A percentile compares a stretch with the other conserved stretches of the same genome.
Evolutionary conservation across 345 rosid genomes (phyloP).

Genomic region (Bruguiera sexangula): DNA sequence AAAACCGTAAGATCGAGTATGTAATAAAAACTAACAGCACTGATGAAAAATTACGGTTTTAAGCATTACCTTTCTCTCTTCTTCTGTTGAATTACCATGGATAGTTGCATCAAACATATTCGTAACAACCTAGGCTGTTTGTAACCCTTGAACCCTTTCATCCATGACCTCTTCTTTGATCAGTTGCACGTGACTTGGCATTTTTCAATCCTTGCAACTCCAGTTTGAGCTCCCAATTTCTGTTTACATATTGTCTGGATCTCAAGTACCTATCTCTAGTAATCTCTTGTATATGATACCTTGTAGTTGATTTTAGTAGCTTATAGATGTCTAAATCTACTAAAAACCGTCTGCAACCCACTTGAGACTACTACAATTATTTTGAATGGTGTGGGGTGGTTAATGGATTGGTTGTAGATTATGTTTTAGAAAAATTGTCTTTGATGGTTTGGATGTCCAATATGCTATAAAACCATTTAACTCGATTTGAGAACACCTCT

Average conservation of each 20-base stretch:
- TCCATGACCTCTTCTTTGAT: constrained; percentile 43
- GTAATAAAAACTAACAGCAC: neutral
- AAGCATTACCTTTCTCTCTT: constrained; percentile 61
- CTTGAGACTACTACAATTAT: too few relatives aligned
- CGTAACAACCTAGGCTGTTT: constrained; percentile 69
- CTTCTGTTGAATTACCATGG: constrained; percentile 65
- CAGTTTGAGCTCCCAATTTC: constrained; percentile 27
- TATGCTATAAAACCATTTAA: too few relatives aligned
- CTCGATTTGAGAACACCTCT: too few relatives aligned
- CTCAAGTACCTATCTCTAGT: constrained; percentile 24
- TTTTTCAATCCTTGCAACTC: constrained; percentile 31
- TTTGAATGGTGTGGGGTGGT: too few relatives aligned
- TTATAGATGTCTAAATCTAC: too few relatives aligned
- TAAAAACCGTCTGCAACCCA: too few relatives aligned
- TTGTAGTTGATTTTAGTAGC: too few relatives aligned
- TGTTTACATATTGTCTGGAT: constrained; percentile 28
- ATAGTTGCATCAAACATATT: constrained; percentile 76
- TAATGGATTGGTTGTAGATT: too few relatives aligned
- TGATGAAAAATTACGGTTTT: constrained; percentile 6
- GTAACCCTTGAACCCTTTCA: constrained; percentile 63
- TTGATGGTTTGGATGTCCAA: too few relatives aligned
- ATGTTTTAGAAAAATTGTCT: too few relatives aligned
- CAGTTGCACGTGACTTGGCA: constrained; percentile 30
- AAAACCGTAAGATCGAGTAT: neutral
- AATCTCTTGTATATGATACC: constrained; percentile 24